phyloP scores from a whole-genome alignment of 192 early-diverging fungal genomes.

The Coemansia sp. region DNA sequence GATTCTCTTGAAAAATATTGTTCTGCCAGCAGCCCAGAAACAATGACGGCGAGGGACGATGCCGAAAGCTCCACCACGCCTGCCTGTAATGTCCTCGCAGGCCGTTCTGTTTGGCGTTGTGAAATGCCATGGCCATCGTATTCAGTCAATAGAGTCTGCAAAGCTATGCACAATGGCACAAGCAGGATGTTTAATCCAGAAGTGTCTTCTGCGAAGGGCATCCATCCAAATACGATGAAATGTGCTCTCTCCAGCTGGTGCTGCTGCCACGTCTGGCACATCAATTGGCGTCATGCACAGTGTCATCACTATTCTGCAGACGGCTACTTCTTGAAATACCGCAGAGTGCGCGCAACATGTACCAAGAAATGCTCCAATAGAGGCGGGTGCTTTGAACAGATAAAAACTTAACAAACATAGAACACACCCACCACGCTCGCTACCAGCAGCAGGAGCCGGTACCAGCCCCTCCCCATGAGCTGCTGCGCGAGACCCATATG shows the following conservation, averaged over 20 bases:
- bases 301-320: background rate
- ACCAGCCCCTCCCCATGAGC: constrained; percentile 6
- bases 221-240: background rate
- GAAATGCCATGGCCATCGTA: background rate
- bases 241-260: background rate
- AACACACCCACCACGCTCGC: constrained; percentile 1
- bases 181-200: background rate
- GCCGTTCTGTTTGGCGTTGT: no score
- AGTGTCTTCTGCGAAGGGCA: background rate
- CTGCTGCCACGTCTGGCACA: background rate
- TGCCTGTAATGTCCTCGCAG: no score
- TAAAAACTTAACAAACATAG: background rate
- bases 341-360: background rate
- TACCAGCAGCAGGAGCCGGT: constrained; percentile 33
- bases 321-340: background rate
- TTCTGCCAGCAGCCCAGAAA: no score
- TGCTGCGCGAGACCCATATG: constrained; percentile 25
- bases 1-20: no score
- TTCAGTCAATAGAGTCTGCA: background rate
- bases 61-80: no score
- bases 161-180: background rate
- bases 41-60: no score
- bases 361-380: background rate
- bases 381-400: background rate
- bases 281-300: background rate